phyloP scores from a whole-genome alignment of 1,284 basidiomycete genomes.

The Lentinula novae-zelandiae region DNA sequence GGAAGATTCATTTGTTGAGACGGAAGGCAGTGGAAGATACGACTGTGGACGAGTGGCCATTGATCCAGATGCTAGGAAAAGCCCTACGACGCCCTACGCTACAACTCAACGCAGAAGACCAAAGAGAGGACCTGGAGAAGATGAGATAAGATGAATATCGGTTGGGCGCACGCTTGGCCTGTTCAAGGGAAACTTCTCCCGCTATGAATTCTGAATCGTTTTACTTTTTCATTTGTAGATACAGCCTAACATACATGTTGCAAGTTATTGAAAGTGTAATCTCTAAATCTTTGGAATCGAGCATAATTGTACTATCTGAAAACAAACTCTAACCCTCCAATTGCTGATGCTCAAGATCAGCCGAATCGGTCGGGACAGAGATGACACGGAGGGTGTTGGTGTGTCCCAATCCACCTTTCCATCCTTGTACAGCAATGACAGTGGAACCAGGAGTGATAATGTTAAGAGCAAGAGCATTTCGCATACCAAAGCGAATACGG shows the following conservation, averaged over 20 bases:
- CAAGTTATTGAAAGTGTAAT: neutral
- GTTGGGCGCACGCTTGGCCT: too few relatives aligned
- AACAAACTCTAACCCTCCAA: neutral
- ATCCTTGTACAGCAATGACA: constrained; percentile 95
- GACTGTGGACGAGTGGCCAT: neutral
- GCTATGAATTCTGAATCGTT: too few relatives aligned
- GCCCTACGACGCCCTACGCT: too few relatives aligned
- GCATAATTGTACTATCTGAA: neutral
- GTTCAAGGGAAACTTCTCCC: too few relatives aligned
- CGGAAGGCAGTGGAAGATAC: neutral
- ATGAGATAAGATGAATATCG: too few relatives aligned
- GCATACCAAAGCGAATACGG: constrained; percentile 87
- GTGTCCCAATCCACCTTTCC: constrained; percentile 97
- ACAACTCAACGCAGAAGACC: too few relatives aligned
- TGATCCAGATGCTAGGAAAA: too few relatives aligned
- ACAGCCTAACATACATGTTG: neutral
- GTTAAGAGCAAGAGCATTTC: constrained; percentile 82
- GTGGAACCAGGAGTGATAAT: constrained; percentile 90
- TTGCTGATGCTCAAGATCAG: neutral
- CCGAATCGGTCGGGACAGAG: constrained; percentile 47
- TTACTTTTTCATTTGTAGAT: neutral
- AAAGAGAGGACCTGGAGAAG: too few relatives aligned
- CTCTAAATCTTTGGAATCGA: neutral
- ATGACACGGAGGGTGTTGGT: constrained; percentile 81
- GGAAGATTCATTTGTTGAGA: neutral